These are phyloP conservation scores for Blastobotrys robertii DNA, from an alignment of 805 yeast species.

Conservation along the genomic window DNA sequence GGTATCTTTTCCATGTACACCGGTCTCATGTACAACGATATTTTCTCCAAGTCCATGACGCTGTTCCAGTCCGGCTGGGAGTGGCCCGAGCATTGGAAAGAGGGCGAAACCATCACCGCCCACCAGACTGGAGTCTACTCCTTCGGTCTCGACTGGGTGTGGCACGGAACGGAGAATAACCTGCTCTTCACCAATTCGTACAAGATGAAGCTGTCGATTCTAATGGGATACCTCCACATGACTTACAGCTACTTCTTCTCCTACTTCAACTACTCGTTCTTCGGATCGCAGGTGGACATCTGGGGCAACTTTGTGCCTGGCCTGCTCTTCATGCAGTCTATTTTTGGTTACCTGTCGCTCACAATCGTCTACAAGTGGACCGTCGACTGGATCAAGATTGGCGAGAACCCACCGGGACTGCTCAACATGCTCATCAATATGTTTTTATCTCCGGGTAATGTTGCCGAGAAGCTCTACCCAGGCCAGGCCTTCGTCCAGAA, in stretches of 20 bases:
- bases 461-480: constrained; percentile 68
- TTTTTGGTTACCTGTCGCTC: constrained; percentile 83
- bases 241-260: constrained; percentile 80
- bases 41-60: constrained; percentile 86
- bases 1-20: constrained; percentile 94
- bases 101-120: constrained; percentile 64
- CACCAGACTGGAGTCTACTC: constrained; percentile 58
- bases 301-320: constrained; percentile 94
- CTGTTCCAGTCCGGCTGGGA: constrained; percentile 85
- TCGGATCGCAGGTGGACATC: constrained; percentile 66
- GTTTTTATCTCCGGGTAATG: constrained; percentile 88
- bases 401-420: constrained; percentile 80
- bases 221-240: constrained; percentile 95
- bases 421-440: constrained; percentile 90
- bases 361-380: constrained; percentile 91
- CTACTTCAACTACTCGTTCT: constrained; percentile 64
- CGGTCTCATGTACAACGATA: constrained; percentile 86
- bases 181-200: constrained; percentile 87
- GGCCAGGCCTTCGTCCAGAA: constrained; percentile 77
- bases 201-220: constrained; percentile 91
- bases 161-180: constrained; percentile 97
- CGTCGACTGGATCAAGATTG: constrained; percentile 77
- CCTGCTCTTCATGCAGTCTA: constrained; percentile 87
- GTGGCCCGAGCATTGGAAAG: constrained; percentile 71
- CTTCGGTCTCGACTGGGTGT: constrained; percentile 83